Percentiles rank a stretch among this genome's conserved stretches.
These are phyloP conservation scores for Populus simonii DNA, from an alignment of 345 rosid species.

Conservation along the genomic window DNA sequence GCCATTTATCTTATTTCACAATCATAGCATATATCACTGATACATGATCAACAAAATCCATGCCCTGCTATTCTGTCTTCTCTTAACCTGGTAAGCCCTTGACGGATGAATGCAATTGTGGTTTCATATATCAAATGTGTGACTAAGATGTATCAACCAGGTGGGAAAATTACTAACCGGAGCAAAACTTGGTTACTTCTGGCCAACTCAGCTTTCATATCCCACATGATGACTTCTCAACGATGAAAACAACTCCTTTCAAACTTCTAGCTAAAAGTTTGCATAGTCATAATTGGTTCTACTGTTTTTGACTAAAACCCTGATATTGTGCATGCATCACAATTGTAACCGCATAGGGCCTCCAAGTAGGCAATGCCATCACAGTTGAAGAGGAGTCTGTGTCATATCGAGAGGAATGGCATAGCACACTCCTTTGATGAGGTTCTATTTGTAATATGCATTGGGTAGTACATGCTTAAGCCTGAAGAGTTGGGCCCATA, in stretches of 20 bases:
- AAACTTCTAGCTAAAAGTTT: conserved; percentile 21
- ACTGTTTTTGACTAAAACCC: conserved; percentile 24
- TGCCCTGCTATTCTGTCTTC: neutral
- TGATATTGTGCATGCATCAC: conserved; percentile 22
- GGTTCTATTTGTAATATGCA: conserved; percentile 17
- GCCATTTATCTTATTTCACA: neutral
- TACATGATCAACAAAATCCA: neutral
- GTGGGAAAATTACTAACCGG: neutral
- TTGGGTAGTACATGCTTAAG: conserved; percentile 18
- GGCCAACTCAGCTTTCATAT: neutral
- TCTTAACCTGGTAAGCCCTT: too few relatives aligned
- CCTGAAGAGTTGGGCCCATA: conserved; percentile 19
- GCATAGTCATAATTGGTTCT: conserved; percentile 14
- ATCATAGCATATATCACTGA: neutral
- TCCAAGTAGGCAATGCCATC: conserved; percentile 29
- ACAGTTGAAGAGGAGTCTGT: conserved; percentile 27
- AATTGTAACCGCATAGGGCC: conserved; percentile 11
- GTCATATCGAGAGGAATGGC: conserved; percentile 12
- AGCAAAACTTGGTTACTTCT: neutral
- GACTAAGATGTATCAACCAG: neutral
- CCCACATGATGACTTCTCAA: neutral
- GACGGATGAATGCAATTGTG: neutral
- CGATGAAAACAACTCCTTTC: conserved; percentile 15
- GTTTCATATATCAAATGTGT: neutral
- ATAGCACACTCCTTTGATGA: conserved; percentile 19